Evolutionary conservation across 1,284 basidiomycete species (phyloP), one percentile per base, ranked within the genome.

Genomic region (Mycena sp.): DNA sequence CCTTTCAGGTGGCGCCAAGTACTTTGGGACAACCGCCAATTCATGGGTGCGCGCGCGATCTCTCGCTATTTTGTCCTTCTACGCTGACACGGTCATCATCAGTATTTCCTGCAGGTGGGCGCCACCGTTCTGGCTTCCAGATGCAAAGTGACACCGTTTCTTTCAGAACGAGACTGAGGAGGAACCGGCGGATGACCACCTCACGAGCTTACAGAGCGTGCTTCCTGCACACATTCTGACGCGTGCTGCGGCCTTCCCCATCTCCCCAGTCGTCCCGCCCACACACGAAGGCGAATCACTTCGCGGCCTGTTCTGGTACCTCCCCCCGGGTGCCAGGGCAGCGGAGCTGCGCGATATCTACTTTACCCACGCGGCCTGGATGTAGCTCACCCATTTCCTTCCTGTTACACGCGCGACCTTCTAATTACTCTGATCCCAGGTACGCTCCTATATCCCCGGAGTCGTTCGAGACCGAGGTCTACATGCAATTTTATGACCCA

Each of bases 31-130:
- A 41, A 88, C 84, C 28, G 91, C 91, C 21, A 91, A 88, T 65
- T 92, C 91, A n/a, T 90, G 85, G 85, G 90, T 92, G 69, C 66
- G 86, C n/a, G n/a, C n/a, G n/a, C n/a, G n/a, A n/a, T n/a, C n/a
- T 77, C 45, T 32, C 35, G 37, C 58, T 60, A 53, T 21, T 40
- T 59, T 46, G 56, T 48, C 45, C 40, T 63, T 23, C 12, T 35
- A 40, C 56, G 50, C 54, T 71, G 43, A 66, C 54, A 64, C 52
- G 45, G 58, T 9, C 7, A 14, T 21, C 50, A 53, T 35, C 67
- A 92, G 91, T 88, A 89, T 70, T 92, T 90, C 73, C 80, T 91
- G 46, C 88, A 90, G 81, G 88, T 89, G 72, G 70, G 71, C 68
- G 35, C 35, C 58, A 49, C 29, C 46, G 38, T 37, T 51, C 60